These are phyloP conservation scores for Cladosporium sphaerospermum DNA, from an alignment of 2,329 filamentous ascomycete species.

Conservation along the genomic window DNA sequence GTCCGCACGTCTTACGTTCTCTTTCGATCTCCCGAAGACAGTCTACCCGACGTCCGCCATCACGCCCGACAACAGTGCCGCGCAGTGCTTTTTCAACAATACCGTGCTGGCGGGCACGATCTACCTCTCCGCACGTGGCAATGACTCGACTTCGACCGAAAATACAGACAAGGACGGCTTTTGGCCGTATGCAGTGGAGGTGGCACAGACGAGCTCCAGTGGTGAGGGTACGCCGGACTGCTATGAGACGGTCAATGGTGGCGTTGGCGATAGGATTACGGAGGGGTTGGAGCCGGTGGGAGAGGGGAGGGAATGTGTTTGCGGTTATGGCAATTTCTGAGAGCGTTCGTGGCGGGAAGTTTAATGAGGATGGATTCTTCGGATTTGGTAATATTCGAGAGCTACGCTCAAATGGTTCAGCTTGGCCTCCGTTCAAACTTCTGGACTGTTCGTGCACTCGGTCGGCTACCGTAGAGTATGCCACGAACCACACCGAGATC, in stretches of 20 bases:
- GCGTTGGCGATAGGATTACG: conserved; percentile 31
- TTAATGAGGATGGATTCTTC: too few relatives aligned
- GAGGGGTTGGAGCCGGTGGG: conserved; percentile 31
- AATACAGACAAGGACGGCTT: conserved; percentile 5
- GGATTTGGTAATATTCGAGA: too few relatives aligned
- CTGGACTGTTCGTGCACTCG: too few relatives aligned
- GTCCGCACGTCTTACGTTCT: conserved; percentile 55
- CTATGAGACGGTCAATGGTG: conserved; percentile 36
- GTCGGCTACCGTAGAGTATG: too few relatives aligned
- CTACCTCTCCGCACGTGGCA: conserved; percentile 37
- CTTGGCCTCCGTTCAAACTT: too few relatives aligned
- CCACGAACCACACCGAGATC: too few relatives aligned
- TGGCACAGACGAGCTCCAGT: conserved; percentile 47
- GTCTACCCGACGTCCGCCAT: conserved; percentile 45
- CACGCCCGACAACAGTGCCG: conserved; percentile 39
- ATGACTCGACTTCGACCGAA: conserved; percentile 27
- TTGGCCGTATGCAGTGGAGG: conserved; percentile 56
- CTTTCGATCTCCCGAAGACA: conserved; percentile 46
- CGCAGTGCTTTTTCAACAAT: conserved; percentile 53
- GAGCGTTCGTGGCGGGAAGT: background rate
- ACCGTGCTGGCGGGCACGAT: conserved; percentile 53
- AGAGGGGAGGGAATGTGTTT: conserved; percentile 36
- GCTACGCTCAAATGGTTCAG: too few relatives aligned
- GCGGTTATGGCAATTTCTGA: conserved; percentile 40
- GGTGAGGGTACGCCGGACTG: conserved; percentile 51